A percentile compares a stretch with the other conserved stretches of the same genome.
Evolutionary conservation across 768 basidiomycete species (phyloP).

Genomic region (Clitopilus hobsonii): DNA sequence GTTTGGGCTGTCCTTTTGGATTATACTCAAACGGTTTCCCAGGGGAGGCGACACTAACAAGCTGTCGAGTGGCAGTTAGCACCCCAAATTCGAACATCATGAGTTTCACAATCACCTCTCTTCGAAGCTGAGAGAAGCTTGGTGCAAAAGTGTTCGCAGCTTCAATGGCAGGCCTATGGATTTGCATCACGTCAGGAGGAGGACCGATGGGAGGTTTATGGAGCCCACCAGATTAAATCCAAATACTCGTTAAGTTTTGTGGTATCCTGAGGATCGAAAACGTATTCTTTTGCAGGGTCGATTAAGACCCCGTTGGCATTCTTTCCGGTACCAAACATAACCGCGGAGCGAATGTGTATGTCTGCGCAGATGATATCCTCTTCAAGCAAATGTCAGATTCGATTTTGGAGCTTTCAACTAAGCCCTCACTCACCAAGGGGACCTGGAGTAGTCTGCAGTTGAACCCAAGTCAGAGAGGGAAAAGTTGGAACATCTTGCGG

Average conservation of each 20-base stretch:
- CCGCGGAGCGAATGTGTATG: conserved; percentile 18
- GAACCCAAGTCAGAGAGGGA: background rate
- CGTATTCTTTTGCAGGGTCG: conserved; percentile 13
- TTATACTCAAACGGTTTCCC: conserved; percentile 39
- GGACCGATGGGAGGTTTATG: background rate
- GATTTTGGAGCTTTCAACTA: no score
- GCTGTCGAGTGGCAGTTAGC: conserved; percentile 7
- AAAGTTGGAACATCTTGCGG: background rate
- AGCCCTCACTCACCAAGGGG: background rate
- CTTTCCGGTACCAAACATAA: conserved; percentile 34
- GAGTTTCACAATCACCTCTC: conserved; percentile 21
- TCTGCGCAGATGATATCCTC: conserved; percentile 31
- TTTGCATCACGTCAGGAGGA: background rate
- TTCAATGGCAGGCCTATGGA: conserved; percentile 38
- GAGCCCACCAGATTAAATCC: conserved; percentile 15
- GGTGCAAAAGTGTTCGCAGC: conserved; percentile 36
- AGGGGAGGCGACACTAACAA: conserved; percentile 34
- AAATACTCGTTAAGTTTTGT: conserved; percentile 14
- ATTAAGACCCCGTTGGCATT: conserved; percentile 32
- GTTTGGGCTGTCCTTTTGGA: conserved; percentile 32
- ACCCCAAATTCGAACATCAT: background rate
- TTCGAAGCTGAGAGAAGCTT: conserved; percentile 39
- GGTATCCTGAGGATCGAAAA: conserved; percentile 18
- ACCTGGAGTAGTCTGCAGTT: background rate
- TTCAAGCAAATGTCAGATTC: no score